phyloP scores from a whole-genome alignment of 768 basidiomycete species.

The Boletus fagicola region DNA sequence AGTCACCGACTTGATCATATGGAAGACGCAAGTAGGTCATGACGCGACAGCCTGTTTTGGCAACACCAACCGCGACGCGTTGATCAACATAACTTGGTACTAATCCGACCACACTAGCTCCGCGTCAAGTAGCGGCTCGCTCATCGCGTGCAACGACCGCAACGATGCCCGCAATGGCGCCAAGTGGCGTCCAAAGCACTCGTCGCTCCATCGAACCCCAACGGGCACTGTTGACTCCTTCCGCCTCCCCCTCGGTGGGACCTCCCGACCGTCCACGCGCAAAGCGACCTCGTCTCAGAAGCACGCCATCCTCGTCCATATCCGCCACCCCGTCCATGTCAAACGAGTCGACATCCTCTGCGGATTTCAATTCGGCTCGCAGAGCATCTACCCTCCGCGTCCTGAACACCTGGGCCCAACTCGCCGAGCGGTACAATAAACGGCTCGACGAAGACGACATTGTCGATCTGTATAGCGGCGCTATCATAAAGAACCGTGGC shows the following conservation, averaged over 20 bases:
- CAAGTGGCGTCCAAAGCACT: not conserved
- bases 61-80: constrained; percentile 6
- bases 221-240: constrained; percentile 24
- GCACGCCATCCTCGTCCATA: constrained; percentile 44
- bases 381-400: constrained; percentile 54
- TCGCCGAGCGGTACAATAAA: constrained; percentile 66
- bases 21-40: not conserved
- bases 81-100: constrained; percentile 4
- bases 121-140: constrained; percentile 1
- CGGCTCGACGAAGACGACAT: constrained; percentile 79
- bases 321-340: constrained; percentile 35
- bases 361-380: constrained; percentile 53
- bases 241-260: constrained; percentile 29
- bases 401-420: constrained; percentile 60
- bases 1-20: not conserved
- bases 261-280: constrained; percentile 40
- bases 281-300: constrained; percentile 50
- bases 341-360: constrained; percentile 25
- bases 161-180: constrained; percentile 12
- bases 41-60: not conserved
- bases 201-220: constrained; percentile 15
- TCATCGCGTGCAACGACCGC: constrained; percentile 9
- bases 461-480: constrained; percentile 59
- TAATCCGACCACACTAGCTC: constrained; percentile 4
- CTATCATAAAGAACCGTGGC: constrained; percentile 70